Evolutionary conservation across 768 basidiomycete genomes (phyloP), one percentile per base, ranked within the genome.

Genomic region (Cystofilobasidium macerans): DNA sequence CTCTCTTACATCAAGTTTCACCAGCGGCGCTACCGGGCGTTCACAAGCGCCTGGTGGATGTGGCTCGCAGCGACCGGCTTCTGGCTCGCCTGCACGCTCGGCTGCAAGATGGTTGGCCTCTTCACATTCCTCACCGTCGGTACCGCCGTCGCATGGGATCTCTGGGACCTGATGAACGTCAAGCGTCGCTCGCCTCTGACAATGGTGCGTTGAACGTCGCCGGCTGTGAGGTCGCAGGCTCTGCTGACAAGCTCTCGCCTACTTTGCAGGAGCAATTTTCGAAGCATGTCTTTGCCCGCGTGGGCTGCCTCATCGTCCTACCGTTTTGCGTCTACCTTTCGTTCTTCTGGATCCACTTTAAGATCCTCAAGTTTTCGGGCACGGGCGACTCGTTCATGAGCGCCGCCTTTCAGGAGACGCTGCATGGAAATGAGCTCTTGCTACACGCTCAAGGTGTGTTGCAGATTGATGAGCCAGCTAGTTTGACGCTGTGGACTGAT

Each of bases 361-460:
- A 86, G 32, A 81, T 98, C 69, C 84, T 98, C 70, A 87, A 80
- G 11, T 82, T 85, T 70, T 92, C 92, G 14, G 95, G 95, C 30
- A 82, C 92, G 36, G 95, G 95, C 7, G 95, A 98, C 73, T 80
- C 81, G 43, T 99, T 98, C 79, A 98, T 98, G 95, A 91, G 88
- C 74, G 93, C 95, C 8, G 86, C 85, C 6, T 99, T 99, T 84
- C 95, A 99, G 77, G 92, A 98, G 78, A 95, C 92, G 22, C 80
- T 99, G 59, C 76, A 80, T 26, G 92, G 91, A 35, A 99, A 95
- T 71, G 92, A 98, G 72, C 80, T 99, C 77, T 77, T 97, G 64
- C 75, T 97, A 69, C 89, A 89, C 73, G 88, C 89, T 70, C 87
- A 93, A 79, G 94, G 94, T 92, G 36, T 26, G 80, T 70, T 18